Conservation (phyloP, 805 yeast genomes). For the Cyberlindnera mrakii region DNA sequence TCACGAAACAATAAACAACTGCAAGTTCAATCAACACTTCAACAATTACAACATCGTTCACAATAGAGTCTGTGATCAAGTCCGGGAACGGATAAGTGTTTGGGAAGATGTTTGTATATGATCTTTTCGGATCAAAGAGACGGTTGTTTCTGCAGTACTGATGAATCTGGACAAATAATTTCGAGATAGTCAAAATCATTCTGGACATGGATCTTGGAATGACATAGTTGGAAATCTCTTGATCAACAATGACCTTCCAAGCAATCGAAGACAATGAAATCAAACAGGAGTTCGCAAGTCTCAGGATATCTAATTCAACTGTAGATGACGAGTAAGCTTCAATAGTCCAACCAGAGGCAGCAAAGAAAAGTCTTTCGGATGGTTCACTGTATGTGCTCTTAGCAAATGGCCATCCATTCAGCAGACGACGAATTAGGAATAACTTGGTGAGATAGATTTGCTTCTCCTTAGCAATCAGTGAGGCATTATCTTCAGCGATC, state of each 20-base stretch:
- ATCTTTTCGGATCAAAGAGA: constrained; percentile 51
- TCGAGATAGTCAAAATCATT: constrained; percentile 47
- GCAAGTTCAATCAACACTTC: constrained; percentile 70
- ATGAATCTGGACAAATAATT: constrained; percentile 46
- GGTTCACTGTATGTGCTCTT: constrained; percentile 25
- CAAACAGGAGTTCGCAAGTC: constrained; percentile 58
- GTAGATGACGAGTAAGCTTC: constrained; percentile 40
- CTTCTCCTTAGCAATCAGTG: constrained; percentile 29
- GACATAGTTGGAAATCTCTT: constrained; percentile 27
- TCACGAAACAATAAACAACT: constrained; percentile 49
- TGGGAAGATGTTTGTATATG: constrained; percentile 68
- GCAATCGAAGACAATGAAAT: constrained; percentile 40
- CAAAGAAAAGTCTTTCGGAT: constrained; percentile 40
- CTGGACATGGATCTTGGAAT: constrained; percentile 45
- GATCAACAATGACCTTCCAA: constrained; percentile 29
- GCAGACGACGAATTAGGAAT: constrained; percentile 51
- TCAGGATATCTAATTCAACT: constrained; percentile 49
- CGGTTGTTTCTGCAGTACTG: constrained; percentile 35
- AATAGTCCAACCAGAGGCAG: constrained; percentile 50
- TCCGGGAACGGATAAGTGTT: constrained; percentile 56
- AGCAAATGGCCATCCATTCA: constrained; percentile 30
- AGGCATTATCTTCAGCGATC: constrained; percentile 25
- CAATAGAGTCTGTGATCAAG: constrained; percentile 65
- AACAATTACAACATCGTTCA: constrained; percentile 60
- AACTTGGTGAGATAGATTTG: constrained; percentile 58